Evolutionary conservation across 441 rosid genomes (phyloP).

Genomic region (Populus trichocarpa): DNA sequence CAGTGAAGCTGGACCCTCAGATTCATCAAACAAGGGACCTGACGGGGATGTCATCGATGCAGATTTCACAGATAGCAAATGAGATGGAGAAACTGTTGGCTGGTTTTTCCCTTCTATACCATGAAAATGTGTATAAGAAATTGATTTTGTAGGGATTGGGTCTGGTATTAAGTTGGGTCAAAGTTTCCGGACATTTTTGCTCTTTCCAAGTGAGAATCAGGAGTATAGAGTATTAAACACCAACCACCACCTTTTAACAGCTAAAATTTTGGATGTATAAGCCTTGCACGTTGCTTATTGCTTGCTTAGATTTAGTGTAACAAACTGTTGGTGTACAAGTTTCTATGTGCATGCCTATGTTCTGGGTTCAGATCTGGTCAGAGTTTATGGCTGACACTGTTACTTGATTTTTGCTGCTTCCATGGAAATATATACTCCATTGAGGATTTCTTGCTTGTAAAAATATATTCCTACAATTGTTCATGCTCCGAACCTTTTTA

Average conservation of each 20-base stretch:
- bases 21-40: slow-evolving; percentile 53
- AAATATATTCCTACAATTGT: background rate
- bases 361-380: background rate
- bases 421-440: background rate
- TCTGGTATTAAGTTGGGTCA: background rate
- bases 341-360: background rate
- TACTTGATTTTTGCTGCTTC: background rate
- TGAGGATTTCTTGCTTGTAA: background rate
- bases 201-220: background rate
- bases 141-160: background rate
- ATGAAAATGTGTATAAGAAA: slow-evolving; percentile 22
- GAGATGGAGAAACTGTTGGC: slow-evolving; percentile 18
- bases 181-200: slow-evolving; percentile 10
- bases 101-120: background rate
- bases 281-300: background rate
- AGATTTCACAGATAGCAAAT: slow-evolving; percentile 80
- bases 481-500: background rate
- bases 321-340: background rate
- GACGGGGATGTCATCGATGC: slow-evolving; percentile 92
- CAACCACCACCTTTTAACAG: background rate
- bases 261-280: background rate
- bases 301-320: background rate
- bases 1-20: slow-evolving; percentile 52
- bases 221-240: slow-evolving; percentile 5
- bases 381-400: background rate